Evolutionary conservation across 768 basidiomycete genomes (phyloP), one percentile per base, ranked within the genome.

Genomic region (Russula dissimulans): DNA sequence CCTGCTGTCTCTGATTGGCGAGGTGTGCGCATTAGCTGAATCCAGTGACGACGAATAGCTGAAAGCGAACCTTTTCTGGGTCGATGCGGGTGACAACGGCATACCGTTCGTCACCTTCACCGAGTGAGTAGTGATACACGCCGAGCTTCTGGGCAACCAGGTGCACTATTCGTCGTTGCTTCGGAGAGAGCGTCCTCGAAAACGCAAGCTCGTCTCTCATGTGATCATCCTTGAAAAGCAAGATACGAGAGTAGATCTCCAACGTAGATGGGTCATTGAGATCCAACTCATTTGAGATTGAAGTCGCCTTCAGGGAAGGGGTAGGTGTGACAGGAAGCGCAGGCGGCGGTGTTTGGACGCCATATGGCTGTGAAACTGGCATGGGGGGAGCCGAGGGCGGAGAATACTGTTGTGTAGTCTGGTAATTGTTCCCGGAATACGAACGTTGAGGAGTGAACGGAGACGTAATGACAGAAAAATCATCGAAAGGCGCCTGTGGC

Each of bases 171-270:
- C 95, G 78, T 62, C 95, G 77, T 71, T 97, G 94, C 71, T 89
- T 89, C 22, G 92, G 82, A 36, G 81, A 77, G 18, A 97, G 80
- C 14, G 86, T 84, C 57, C 91, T 77, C n/a, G 95, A 94, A 73
- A 98, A 98, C 5, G 95, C 94, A 56, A 98, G 84, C 72, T 98
- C 95, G 68, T 98, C 95, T 39, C 95, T 82, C 91, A 98, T 94
- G 67, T 81, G 84, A 71, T 98, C 95, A 67, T 97, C 94, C 77
- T 95, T 97, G 85, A 99, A 99, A 42, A 98, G 79, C 42, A 98
- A 76, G 65, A 97, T 90, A 66, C 94, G 82, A 51, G 97, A 97
- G 71, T 98, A 98, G 66, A 99, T 97, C 73, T 98, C 95, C 66
- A 99, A 77, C 9, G 94, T 95, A 31, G 88, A 85, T 4, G 95